Base-by-base conservation (phyloP, 2,329 filamentous ascomycete species). In the Pyricularia pennisetigena region DNA sequence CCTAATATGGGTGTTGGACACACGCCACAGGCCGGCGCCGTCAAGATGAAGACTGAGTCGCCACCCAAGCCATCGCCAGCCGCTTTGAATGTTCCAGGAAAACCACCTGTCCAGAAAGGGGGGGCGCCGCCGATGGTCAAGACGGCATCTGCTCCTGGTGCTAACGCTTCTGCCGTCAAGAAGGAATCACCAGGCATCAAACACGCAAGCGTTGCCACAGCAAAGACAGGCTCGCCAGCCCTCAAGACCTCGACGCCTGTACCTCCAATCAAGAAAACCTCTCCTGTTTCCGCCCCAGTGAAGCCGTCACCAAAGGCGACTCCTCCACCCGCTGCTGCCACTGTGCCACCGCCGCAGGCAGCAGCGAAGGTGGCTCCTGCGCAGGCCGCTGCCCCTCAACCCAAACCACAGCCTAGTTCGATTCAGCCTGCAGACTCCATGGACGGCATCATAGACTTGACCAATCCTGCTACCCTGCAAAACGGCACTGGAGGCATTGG, bases 1-100 rank as follows among this genome's bases (percentile, higher is more conserved):
- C 82, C 85, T 1, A 83, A 86, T 70, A 86, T 86, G 83, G 83
- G 83, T 30, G 79, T 85, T 75, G 82, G 79, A 79, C 69, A 72
- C 78, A 62, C 3, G 57, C 30, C 61, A 65, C 70, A 75, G 2
- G 73, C 74, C 8, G 68, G 28, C 3, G 28, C 69, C 23, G 67
- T 66, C 23, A 74, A 73, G n/a, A 71, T 73, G 64, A 75, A 75
- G 29, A 71, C 72, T 16, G 75, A 73, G 30, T 72, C 74, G 12
- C 75, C 5, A 70, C 75, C 6, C 49, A 71, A 26, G 70, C 71
- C 66, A 57, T 68, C 63, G 62, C 75, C 64, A 74, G 73, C 64
- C 67, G 69, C 49, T 63, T 30, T 12, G 59, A 69, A 59, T 57
- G 54, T 23, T 29, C 62, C 66, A 70, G 70, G 65, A 66, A 30